These are phyloP conservation scores for Wickerhamiella occidentalis DNA, from an alignment of 805 yeast species.

Conservation along the genomic window DNA sequence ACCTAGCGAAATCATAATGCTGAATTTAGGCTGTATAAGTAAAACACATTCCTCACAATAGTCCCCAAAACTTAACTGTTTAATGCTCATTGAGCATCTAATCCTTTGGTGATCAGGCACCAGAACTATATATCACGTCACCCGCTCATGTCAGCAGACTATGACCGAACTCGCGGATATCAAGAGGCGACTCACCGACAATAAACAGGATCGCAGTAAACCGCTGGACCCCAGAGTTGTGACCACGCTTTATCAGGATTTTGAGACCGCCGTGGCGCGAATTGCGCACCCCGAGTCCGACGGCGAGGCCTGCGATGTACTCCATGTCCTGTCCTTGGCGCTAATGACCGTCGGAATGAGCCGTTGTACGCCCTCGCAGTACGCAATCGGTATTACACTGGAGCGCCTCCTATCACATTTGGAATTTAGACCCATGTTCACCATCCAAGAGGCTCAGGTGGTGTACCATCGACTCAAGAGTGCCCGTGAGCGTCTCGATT, in stretches of 20 bases:
- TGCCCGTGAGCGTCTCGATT: not conserved
- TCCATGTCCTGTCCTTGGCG: constrained; percentile 60
- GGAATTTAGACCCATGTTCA: constrained; percentile 67
- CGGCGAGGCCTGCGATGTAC: constrained; percentile 13
- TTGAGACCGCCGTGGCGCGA: constrained; percentile 15
- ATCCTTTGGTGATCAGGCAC: not conserved
- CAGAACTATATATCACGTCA: not conserved
- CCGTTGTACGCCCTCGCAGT: constrained; percentile 87
- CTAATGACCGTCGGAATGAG: constrained; percentile 87
- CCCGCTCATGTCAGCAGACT: not conserved
- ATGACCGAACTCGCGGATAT: constrained; percentile 2
- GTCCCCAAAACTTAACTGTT: too few relatives aligned
- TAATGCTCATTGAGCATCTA: too few relatives aligned
- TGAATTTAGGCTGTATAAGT: too few relatives aligned
- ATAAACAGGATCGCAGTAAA: constrained; percentile 18
- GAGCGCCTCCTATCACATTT: constrained; percentile 73
- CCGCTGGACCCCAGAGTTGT: constrained; percentile 12
- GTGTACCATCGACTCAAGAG: constrained; percentile 42
- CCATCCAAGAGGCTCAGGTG: constrained; percentile 72
- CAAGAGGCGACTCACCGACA: constrained; percentile 11
- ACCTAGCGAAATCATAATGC: too few relatives aligned
- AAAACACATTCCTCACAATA: too few relatives aligned
- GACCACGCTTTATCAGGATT: constrained; percentile 14
- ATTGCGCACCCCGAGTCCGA: constrained; percentile 3
- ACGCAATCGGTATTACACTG: constrained; percentile 78